Percentiles rank a stretch among this genome's conserved stretches.
These are phyloP conservation scores for Candida lessepsii DNA, from an alignment of 805 yeast species.

Conservation along the genomic window DNA sequence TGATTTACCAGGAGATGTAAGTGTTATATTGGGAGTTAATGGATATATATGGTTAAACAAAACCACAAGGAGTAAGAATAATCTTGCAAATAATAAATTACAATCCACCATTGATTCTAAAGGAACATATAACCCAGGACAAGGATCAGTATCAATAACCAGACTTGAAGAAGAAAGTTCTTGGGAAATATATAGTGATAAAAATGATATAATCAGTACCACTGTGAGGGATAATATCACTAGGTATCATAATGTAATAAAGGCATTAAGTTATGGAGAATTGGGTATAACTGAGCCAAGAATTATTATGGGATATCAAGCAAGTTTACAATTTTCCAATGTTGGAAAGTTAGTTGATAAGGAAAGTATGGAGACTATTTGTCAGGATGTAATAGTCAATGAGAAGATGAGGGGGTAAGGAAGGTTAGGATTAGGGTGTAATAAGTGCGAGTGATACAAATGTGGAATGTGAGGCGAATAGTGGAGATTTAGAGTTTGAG, in stretches of 20 bases:
- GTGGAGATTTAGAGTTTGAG: no score
- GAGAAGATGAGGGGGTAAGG: constrained; percentile 71
- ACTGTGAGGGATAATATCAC: constrained; percentile 71
- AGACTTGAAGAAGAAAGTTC: constrained; percentile 89
- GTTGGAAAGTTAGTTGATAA: constrained; percentile 71
- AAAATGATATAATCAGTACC: constrained; percentile 69
- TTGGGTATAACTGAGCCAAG: constrained; percentile 84
- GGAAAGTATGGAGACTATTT: constrained; percentile 70
- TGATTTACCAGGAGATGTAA: constrained; percentile 90
- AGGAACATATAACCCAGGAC: constrained; percentile 51
- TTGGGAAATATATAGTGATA: constrained; percentile 92
- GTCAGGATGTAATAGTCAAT: constrained; percentile 65
- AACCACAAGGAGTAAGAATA: constrained; percentile 33
- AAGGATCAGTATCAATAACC: constrained; percentile 69
- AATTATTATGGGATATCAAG: constrained; percentile 80
- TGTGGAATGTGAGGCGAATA: no score
- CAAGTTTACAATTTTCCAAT: constrained; percentile 71
- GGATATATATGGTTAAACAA: constrained; percentile 93
- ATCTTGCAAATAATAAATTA: constrained; percentile 27
- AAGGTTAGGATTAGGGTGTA: no score
- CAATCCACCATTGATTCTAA: constrained; percentile 40
- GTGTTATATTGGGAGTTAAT: constrained; percentile 87
- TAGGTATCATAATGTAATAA: constrained; percentile 80
- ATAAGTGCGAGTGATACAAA: no score
- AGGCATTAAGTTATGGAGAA: constrained; percentile 79